These are phyloP conservation scores for Peziza echinospora DNA, from an alignment of 495 filamentous ascomycete genomes.

Conservation along the genomic window DNA sequence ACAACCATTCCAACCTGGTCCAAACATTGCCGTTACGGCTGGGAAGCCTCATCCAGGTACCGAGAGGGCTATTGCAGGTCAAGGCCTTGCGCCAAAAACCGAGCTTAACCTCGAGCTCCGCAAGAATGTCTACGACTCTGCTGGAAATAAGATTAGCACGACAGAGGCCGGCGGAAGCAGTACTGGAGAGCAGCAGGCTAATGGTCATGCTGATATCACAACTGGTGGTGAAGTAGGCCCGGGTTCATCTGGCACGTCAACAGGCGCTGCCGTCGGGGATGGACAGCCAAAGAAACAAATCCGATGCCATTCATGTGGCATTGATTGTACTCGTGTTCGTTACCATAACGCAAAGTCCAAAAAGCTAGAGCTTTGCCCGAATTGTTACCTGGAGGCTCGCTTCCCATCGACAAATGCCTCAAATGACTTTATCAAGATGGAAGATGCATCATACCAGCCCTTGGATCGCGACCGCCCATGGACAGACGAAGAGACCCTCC, in stretches of 20 bases:
- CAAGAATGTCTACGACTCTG: conserved; percentile 86
- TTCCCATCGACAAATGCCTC: conserved; percentile 51
- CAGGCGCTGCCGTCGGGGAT: conserved; percentile 38
- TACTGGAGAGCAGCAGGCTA: conserved; percentile 37
- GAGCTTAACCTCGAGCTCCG: conserved; percentile 77
- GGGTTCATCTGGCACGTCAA: conserved; percentile 27
- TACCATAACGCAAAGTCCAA: conserved; percentile 57
- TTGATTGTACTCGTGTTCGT: conserved; percentile 78
- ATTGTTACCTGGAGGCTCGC: conserved; percentile 63
- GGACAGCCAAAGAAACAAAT: conserved; percentile 41
- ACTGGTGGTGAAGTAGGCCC: conserved; percentile 21
- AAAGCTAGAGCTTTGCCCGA: conserved; percentile 45
- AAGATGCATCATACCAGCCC: conserved; percentile 55
- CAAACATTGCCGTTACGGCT: conserved; percentile 40
- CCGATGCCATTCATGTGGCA: conserved; percentile 74
- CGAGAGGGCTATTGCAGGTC: conserved; percentile 42
- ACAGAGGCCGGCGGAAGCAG: conserved; percentile 26
- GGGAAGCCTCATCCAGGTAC: conserved; percentile 51
- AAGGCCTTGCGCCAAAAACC: conserved; percentile 43
- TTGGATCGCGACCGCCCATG: conserved; percentile 69
- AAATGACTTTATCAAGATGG: conserved; percentile 63
- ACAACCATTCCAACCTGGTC: conserved; percentile 79
- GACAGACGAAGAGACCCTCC: conserved; percentile 69
- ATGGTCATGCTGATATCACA: conserved; percentile 32
- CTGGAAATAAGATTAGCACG: conserved; percentile 53